phyloP scores from a whole-genome alignment of 2,329 filamentous ascomycete genomes.

The Aureobasidium sp. region DNA sequence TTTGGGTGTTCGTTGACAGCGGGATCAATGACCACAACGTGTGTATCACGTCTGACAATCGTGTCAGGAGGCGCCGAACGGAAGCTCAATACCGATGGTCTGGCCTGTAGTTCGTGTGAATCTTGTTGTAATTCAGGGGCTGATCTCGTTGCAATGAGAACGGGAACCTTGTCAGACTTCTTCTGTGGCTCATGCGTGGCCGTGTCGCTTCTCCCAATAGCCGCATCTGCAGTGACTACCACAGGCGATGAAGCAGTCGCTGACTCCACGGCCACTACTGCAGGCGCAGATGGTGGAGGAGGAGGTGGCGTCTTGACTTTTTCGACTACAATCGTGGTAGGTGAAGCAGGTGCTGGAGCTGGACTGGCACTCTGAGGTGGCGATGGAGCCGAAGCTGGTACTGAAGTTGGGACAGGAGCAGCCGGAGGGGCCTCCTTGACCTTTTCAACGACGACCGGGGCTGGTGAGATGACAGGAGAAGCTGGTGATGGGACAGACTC shows the following conservation, averaged over 20 bases:
- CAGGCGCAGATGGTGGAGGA: neutral
- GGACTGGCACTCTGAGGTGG: too few species aligned
- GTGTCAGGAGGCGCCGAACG: neutral
- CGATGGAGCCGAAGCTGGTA: neutral
- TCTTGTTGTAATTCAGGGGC: neutral
- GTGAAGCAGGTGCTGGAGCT: neutral
- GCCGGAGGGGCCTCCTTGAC: neutral
- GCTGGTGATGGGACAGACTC: neutral
- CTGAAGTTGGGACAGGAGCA: neutral
- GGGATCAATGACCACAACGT: conserved; percentile 8
- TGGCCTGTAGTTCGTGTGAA: neutral
- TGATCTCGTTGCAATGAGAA: neutral
- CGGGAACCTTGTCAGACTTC: conserved; percentile 6
- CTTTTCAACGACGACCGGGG: neutral
- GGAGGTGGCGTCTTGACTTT: neutral
- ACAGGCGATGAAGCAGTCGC: neutral
- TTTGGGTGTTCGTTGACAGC: neutral
- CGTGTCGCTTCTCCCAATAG: neutral
- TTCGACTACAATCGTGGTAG: neutral
- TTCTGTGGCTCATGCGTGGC: neutral
- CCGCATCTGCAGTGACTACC: neutral
- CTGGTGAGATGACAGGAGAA: conserved; percentile 3
- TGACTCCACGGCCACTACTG: neutral
- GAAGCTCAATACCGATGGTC: conserved; percentile 3
- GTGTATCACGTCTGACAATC: neutral